Conservation (phyloP, 2,329 filamentous ascomycete genomes). For the Colletotrichum brevisporum region DNA sequence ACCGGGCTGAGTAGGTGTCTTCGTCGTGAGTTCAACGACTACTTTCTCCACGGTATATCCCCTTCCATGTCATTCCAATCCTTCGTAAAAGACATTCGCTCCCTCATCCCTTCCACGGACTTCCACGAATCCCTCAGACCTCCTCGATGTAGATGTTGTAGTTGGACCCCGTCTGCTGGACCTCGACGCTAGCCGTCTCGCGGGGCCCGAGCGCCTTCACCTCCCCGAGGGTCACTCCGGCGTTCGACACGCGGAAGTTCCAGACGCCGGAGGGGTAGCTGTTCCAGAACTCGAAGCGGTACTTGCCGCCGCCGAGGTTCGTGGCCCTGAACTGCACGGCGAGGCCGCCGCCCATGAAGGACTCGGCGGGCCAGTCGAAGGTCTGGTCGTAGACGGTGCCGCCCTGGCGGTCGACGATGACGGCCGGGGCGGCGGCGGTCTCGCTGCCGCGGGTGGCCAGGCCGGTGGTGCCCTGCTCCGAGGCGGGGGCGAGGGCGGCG, state of each 20-base stretch:
- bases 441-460: not conserved
- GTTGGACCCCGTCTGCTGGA: not conserved
- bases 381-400: not conserved
- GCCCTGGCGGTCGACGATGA: not conserved
- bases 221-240: not conserved
- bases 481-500: constrained; percentile 1
- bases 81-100: not conserved
- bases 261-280: not conserved
- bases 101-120: not conserved
- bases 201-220: not conserved
- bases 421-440: not conserved
- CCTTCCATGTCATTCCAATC: not conserved
- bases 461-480: not conserved
- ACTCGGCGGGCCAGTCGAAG: not conserved
- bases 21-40: too few species aligned
- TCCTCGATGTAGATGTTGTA: not conserved
- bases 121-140: not conserved
- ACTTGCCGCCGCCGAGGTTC: constrained; percentile 1
- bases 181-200: not conserved
- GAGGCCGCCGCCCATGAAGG: not conserved
- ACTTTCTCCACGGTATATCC: too few species aligned
- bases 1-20: too few species aligned
- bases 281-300: constrained; percentile 4
- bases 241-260: not conserved
- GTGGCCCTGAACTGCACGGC: not conserved